A percentile compares a stretch with the other conserved stretches of the same genome.
Conservation (phyloP, 176 grass and related monocot genomes). For the Hyparrhenia diplandra region DNA sequence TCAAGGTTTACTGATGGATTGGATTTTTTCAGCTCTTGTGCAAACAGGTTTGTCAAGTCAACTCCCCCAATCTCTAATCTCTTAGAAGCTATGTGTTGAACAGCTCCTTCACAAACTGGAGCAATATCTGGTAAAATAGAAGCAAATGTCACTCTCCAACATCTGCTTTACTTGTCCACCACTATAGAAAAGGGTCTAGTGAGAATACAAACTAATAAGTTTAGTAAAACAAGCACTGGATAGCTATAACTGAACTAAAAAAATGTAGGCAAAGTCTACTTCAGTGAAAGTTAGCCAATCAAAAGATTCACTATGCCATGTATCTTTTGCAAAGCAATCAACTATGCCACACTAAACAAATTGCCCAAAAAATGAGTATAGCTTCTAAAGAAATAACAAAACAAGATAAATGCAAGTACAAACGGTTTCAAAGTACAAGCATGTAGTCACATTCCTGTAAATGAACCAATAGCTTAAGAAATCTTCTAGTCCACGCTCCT, state of each 20-base stretch:
- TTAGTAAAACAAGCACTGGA: conserved; percentile 21
- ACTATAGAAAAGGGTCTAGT: background rate
- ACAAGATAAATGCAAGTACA: background rate
- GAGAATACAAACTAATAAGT: background rate
- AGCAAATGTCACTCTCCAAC: background rate
- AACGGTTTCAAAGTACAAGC: background rate
- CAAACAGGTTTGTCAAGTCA: conserved; percentile 92
- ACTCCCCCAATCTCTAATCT: conserved; percentile 90
- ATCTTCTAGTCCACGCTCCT: background rate
- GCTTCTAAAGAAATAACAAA: background rate
- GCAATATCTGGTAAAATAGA: conserved; percentile 76
- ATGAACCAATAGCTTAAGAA: background rate
- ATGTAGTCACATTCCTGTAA: background rate
- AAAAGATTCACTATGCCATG: background rate
- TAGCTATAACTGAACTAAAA: background rate
- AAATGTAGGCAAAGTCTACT: background rate
- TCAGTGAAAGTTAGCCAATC: background rate
- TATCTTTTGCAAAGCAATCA: background rate
- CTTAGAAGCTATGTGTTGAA: conserved; percentile 87
- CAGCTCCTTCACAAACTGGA: conserved; percentile 94
- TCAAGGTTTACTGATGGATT: conserved; percentile 81
- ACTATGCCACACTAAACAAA: background rate
- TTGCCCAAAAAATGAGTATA: background rate
- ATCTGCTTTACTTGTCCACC: background rate
- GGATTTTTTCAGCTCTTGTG: conserved; percentile 75